Percentiles rank a stretch among this genome's conserved stretches.
Conservation (phyloP, 2,329 filamentous ascomycete species). For the Botryotinia convoluta region DNA sequence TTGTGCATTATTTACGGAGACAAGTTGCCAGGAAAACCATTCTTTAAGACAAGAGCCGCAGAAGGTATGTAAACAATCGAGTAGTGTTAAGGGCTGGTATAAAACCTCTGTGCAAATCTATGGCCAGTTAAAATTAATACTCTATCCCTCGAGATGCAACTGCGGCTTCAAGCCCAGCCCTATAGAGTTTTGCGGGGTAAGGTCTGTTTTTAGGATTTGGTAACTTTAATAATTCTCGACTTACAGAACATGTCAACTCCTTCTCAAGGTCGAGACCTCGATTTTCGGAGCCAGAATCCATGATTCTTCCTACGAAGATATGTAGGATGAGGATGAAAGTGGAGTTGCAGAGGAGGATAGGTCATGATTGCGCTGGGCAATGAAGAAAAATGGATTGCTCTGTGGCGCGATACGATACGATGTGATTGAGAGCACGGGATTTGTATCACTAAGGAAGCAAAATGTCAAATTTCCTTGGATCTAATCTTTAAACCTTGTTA, state of each 20-base stretch:
- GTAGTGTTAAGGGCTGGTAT: constrained; percentile 84
- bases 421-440: constrained; percentile 7
- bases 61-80: constrained; percentile 93
- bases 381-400: constrained; percentile 16
- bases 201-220: constrained; percentile 13
- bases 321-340: constrained; percentile 6
- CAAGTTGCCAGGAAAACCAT: constrained; percentile 80
- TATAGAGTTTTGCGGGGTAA: constrained; percentile 1
- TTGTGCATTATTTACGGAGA: constrained; percentile 30
- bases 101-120: constrained; percentile 97
- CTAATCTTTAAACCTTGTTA: neutral
- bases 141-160: neutral
- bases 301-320: constrained; percentile 36
- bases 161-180: constrained; percentile 9
- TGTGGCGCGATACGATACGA: constrained; percentile 18
- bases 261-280: constrained; percentile 74
- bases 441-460: neutral
- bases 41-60: constrained; percentile 94
- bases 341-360: constrained; percentile 17
- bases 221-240: constrained; percentile 40
- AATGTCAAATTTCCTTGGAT: neutral
- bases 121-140: neutral
- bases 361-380: constrained; percentile 21
- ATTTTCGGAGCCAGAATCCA: constrained; percentile 48
- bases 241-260: constrained; percentile 91